Percentiles rank a stretch among this genome's conserved stretches.
phyloP scores from a whole-genome alignment of 2,329 filamentous ascomycete genomes.

The Hypoxylon rubiginosum region DNA sequence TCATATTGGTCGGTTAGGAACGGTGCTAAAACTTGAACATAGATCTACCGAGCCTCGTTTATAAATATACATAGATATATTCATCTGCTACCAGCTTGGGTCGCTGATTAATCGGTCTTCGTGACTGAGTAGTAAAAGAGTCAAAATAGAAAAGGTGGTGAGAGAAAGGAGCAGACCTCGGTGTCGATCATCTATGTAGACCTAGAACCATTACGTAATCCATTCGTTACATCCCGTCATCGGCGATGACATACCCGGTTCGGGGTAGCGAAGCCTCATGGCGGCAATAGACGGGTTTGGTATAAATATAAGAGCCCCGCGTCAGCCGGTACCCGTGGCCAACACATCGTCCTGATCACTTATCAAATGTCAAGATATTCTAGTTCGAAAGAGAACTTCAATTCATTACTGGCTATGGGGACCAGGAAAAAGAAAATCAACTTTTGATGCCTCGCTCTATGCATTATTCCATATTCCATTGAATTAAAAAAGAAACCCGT shows the following conservation, averaged over 20 bases:
- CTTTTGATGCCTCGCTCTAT: background rate
- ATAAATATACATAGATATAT: background rate
- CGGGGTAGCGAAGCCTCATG: background rate
- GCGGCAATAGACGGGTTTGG: background rate
- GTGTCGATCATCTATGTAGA: no score
- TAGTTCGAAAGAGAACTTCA: background rate
- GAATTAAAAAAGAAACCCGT: background rate
- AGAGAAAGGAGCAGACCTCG: background rate
- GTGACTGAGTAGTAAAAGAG: no score
- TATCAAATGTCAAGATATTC: background rate
- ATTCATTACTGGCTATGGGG: background rate
- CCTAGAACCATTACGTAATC: background rate
- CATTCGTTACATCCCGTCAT: background rate
- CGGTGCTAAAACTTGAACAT: background rate
- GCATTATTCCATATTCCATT: background rate
- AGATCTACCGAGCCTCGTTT: background rate
- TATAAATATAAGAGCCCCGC: background rate
- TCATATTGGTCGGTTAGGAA: background rate
- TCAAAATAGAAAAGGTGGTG: no score
- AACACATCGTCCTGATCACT: background rate
- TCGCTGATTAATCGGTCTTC: no score
- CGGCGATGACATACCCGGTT: background rate
- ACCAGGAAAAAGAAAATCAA: background rate
- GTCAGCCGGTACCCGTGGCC: background rate
- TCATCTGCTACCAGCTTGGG: no score